phyloP scores from a whole-genome alignment of 345 rosid genomes.

The Syzygium aromaticum region DNA sequence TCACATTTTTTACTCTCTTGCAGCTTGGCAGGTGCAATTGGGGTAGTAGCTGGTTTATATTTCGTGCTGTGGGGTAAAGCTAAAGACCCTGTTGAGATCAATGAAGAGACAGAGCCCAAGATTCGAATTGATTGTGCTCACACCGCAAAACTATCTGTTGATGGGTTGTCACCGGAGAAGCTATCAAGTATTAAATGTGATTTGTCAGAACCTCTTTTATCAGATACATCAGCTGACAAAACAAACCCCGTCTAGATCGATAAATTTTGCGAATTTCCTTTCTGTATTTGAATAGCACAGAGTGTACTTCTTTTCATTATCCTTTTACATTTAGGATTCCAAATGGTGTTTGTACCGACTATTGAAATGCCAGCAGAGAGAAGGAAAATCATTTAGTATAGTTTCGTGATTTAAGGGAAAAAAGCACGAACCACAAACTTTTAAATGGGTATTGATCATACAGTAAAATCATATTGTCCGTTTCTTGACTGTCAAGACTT shows the following conservation, averaged over 20 bases:
- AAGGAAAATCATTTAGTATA: background rate
- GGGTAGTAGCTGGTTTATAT: slow-evolving; percentile 13
- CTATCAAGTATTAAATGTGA: background rate
- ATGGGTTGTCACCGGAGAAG: background rate
- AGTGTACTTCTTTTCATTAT: background rate
- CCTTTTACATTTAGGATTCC: background rate
- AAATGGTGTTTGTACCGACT: background rate
- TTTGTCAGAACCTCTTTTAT: slow-evolving; percentile 17
- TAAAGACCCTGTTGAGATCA: slow-evolving; percentile 4
- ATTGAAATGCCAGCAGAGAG: background rate
- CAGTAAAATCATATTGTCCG: background rate
- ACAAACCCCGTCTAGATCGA: background rate
- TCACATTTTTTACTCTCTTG: background rate
- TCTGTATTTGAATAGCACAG: background rate
- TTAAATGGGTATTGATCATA: background rate
- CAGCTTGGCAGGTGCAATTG: slow-evolving; percentile 19
- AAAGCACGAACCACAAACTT: background rate
- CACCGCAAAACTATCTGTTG: background rate
- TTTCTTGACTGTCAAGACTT: background rate
- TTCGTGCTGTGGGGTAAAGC: slow-evolving; percentile 25
- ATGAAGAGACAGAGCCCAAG: background rate
- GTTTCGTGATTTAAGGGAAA: background rate
- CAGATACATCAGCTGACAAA: background rate
- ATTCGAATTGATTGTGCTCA: background rate
- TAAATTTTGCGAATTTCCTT: background rate